Evolutionary conservation across 306 rosid species (phyloP).

Genomic region (Quercus bicolor): DNA sequence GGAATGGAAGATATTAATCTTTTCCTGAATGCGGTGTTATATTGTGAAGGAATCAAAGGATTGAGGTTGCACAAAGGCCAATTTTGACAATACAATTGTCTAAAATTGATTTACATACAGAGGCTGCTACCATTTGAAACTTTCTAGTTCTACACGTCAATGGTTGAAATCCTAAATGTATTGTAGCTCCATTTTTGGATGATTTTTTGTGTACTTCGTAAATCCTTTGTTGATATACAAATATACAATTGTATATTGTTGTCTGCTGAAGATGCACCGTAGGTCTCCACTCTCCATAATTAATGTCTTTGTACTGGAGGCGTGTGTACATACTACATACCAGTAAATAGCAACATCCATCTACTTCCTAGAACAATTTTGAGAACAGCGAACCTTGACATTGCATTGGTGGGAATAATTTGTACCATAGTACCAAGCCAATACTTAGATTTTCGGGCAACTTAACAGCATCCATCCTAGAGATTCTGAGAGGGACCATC

Average conservation of each 20-base stretch:
- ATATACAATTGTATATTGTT: neutral
- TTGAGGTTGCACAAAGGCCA: neutral
- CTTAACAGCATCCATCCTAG: too few relatives aligned
- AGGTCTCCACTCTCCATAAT: neutral
- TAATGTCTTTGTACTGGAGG: neutral
- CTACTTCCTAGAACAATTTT: too few relatives aligned
- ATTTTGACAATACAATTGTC: neutral
- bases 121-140: neutral
- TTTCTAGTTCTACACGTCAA: neutral
- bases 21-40: neutral
- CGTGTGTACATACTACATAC: neutral
- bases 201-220: neutral
- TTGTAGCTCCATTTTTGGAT: neutral
- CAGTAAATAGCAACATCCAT: too few relatives aligned
- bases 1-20: too few relatives aligned
- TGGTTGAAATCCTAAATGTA: neutral
- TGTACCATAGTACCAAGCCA: too few relatives aligned
- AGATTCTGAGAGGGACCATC: too few relatives aligned
- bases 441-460: too few relatives aligned
- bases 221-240: neutral
- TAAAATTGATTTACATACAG: neutral
- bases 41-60: neutral
- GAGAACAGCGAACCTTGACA: too few relatives aligned
- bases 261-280: neutral
- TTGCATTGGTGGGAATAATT: too few relatives aligned